A percentile compares a stretch with the other conserved stretches of the same genome.
These are phyloP conservation scores for Fusarium sororula DNA, from an alignment of 2,329 filamentous ascomycete genomes.

Conservation along the genomic window DNA sequence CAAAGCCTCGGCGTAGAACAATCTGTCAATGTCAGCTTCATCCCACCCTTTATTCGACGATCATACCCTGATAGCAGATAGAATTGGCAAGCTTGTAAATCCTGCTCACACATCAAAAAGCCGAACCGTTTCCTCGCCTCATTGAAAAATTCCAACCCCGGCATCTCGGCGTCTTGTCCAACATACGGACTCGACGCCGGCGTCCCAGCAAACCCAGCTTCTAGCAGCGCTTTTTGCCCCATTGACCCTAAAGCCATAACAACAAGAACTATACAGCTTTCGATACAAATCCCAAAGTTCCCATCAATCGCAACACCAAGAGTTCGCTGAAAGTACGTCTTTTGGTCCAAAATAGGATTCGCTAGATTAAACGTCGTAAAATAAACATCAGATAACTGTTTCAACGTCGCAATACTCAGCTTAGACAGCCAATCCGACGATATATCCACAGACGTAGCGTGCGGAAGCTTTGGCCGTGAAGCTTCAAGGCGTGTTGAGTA, in stretches of 20 bases:
- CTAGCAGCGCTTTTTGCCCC: conserved; percentile 3
- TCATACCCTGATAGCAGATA: neutral
- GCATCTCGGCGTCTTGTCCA: neutral
- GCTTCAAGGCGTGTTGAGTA: conserved; percentile 17
- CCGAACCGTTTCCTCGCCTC: conserved; percentile 31
- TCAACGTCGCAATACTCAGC: conserved; percentile 12
- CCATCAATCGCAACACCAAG: conserved; percentile 27
- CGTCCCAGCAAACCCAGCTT: conserved; percentile 1
- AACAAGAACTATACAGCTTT: conserved; percentile 23
- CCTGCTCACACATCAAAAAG: conserved; percentile 25
- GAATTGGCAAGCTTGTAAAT: conserved; percentile 23
- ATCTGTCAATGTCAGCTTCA: neutral
- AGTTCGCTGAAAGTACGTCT: conserved; percentile 29
- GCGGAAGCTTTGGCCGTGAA: conserved; percentile 1
- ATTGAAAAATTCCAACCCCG: conserved; percentile 19
- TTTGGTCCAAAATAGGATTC: conserved; percentile 21
- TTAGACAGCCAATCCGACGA: conserved; percentile 1
- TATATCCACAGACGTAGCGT: neutral
- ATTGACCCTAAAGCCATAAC: conserved; percentile 19
- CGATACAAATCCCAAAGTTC: conserved; percentile 18
- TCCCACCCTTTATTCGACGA: too few species aligned
- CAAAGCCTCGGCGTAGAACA: conserved; percentile 28
- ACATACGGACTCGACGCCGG: neutral
- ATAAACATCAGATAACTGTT: conserved; percentile 27
- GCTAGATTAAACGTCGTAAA: conserved; percentile 25